Percentiles rank a stretch among this genome's conserved stretches.
These are phyloP conservation scores for Penicillium sp. DNA, from an alignment of 2,329 filamentous ascomycete species.

Conservation along the genomic window DNA sequence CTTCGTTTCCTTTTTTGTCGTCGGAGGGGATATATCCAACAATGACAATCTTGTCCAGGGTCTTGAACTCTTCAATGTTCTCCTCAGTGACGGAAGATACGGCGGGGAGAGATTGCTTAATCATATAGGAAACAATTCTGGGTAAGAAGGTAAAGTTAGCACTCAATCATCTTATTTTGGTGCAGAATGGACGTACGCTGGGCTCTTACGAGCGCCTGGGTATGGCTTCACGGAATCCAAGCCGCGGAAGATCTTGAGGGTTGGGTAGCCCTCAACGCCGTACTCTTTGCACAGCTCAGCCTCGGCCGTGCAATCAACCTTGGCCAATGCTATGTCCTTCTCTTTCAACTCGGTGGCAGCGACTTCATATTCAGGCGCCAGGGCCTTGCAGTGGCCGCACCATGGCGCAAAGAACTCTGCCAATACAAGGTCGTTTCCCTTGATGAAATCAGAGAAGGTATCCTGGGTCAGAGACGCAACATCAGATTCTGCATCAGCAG, in stretches of 20 bases:
- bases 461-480: conserved; percentile 81
- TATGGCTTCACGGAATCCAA: conserved; percentile 77
- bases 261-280: conserved; percentile 96
- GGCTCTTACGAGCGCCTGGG: conserved; percentile 82
- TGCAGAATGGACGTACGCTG: conserved; percentile 47
- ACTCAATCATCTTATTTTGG: background rate
- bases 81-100: conserved; percentile 80
- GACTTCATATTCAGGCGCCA: conserved; percentile 57
- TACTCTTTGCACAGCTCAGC: conserved; percentile 82
- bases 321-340: conserved; percentile 47
- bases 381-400: conserved; percentile 98
- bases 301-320: conserved; percentile 87
- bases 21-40: conserved; percentile 79
- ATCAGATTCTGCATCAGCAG: conserved; percentile 57
- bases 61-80: conserved; percentile 93
- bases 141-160: background rate
- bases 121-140: conserved; percentile 80
- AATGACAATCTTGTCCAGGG: conserved; percentile 90
- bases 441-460: conserved; percentile 82
- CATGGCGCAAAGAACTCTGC: conserved; percentile 97
- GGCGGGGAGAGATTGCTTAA: conserved; percentile 92
- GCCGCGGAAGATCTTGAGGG: conserved; percentile 97
- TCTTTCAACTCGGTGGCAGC: conserved; percentile 47
- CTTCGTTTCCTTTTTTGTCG: conserved; percentile 81
- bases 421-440: conserved; percentile 80